Base-by-base conservation (phyloP, 345 rosid genomes). In the Euphorbia peplus region DNA sequence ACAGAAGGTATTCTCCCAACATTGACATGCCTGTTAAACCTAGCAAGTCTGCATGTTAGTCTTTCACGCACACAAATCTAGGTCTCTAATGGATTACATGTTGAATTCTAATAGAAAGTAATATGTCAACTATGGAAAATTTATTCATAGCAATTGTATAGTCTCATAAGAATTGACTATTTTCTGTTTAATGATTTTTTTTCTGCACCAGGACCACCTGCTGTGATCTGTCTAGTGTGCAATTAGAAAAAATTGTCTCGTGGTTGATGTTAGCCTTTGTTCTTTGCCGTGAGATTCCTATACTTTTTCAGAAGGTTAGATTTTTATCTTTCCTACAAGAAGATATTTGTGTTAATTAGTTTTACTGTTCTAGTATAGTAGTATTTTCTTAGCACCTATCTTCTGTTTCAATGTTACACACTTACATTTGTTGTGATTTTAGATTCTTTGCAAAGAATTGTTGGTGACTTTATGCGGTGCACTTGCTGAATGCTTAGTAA, bases 261-360 rank as follows among this genome's bases (percentile, higher is more conserved):
- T 89, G 88, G 88, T 76, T 95, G 82, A 83, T 52, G 81, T 69
- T 86, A 58, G 95, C 99, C 72, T 95, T 89, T 83, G 84, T 90
- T 47, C 91, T 82, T 66, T 81, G 91, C 75, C 83, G 85, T 66
- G 96, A 91, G 76, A 88, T 85, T 78, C 95, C 97, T 32, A 41
- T 77, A 42, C 82, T 88, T 63, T 79, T 88, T 75, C 89, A 84
- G 67, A 88, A 95, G 99, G 99, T 95, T 64, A 75, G 32, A 18
- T 56, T 69, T 75, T 59, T 46, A 70, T 52, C 13, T 65, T 53
- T 48, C 21, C 13, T 9, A 51, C 50, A 8, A 13, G n/a, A 37
- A 18, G 5, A 59, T 51, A 39, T 26, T 44, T 44, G 4, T 42
- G 5, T 42, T 44, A 2, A 15, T 44, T 44, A 12, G 12, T 44